Evolutionary conservation across 1,139 yeast species (phyloP).

Genomic region (Geotrichum bryndzae): DNA sequence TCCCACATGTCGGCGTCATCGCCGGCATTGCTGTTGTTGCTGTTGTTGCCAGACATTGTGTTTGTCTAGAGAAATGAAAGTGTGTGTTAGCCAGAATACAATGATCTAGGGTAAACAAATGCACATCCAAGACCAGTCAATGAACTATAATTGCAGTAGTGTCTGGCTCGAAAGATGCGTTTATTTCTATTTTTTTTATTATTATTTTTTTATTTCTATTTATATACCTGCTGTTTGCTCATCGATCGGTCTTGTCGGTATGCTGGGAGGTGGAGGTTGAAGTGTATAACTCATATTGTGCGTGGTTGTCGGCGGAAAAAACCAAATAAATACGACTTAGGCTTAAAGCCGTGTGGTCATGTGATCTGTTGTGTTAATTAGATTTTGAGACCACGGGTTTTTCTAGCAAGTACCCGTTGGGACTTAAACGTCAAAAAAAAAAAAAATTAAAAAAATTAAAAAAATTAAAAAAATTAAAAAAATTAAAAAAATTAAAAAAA

Average conservation of each 20-base stretch:
- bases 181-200: too few relatives aligned
- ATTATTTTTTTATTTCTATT: too few relatives aligned
- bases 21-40: not conserved
- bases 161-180: not conserved
- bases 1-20: slow-evolving; percentile 28
- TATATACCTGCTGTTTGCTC: not conserved
- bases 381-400: too few relatives aligned
- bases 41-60: not conserved
- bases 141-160: too few relatives aligned
- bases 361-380: too few relatives aligned
- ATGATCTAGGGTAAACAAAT: too few relatives aligned
- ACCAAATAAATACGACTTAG: too few relatives aligned
- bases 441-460: not conserved
- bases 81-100: not conserved
- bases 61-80: not conserved
- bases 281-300: not conserved
- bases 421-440: too few relatives aligned
- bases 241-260: not conserved
- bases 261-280: not conserved
- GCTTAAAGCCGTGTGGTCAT: not conserved
- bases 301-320: not conserved
- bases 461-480: not conserved
- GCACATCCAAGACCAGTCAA: not conserved
- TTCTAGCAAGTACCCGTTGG: too few relatives aligned
- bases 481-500: not conserved